Percentiles rank a stretch among this genome's conserved stretches.
Evolutionary conservation across 148 eudicot genomes (phyloP).

Genomic region (Polygonum maritimum): DNA sequence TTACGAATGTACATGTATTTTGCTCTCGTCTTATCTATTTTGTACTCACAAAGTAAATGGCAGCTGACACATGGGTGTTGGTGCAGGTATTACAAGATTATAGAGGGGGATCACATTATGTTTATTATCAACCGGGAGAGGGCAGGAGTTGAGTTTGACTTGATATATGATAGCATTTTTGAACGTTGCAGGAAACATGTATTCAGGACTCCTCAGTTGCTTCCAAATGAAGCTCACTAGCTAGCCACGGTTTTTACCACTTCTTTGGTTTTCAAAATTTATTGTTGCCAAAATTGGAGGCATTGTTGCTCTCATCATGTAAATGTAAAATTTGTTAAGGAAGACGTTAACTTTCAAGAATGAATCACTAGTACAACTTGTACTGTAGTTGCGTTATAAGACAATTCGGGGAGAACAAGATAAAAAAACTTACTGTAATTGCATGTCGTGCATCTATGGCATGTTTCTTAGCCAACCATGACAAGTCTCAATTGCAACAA

Average conservation of each 20-base stretch:
- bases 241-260: neutral
- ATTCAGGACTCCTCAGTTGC: conserved; percentile 48
- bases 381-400: neutral
- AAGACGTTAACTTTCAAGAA: neutral
- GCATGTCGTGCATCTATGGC: neutral
- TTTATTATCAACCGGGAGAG: conserved; percentile 85
- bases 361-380: neutral
- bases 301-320: neutral
- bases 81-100: conserved; percentile 89
- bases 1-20: neutral
- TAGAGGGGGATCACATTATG: conserved; percentile 88
- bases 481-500: neutral
- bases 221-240: conserved; percentile 43
- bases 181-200: conserved; percentile 90
- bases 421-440: neutral
- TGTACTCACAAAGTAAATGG: neutral
- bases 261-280: neutral
- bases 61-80: neutral
- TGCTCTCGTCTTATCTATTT: neutral
- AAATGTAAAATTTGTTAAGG: neutral
- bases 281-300: neutral
- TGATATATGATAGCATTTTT: conserved; percentile 87
- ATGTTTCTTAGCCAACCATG: too few relatives aligned
- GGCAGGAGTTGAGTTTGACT: conserved; percentile 83
- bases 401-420: too few relatives aligned